Evolutionary conservation across 768 basidiomycete genomes (phyloP), one percentile per base, ranked within the genome.

Genomic region (Dacryopinax primogenitus): DNA sequence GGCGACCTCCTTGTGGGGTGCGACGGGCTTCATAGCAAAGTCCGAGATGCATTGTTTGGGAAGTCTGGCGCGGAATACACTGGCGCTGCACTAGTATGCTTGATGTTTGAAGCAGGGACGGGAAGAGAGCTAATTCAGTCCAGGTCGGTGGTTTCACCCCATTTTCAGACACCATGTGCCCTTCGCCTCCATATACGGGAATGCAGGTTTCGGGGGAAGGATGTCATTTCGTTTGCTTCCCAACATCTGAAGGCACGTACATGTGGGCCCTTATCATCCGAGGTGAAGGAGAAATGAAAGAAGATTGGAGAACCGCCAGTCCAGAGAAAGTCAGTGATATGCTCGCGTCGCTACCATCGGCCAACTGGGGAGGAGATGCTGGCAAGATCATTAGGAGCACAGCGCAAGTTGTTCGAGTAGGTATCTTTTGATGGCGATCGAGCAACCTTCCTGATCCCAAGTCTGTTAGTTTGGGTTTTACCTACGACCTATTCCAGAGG

Each of bases 381-480:
- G 71, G 69, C 4, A 69, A 73, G 44, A 64, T 75, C 13, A 69
- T 75, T 1, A 65, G 67, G 61, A 71, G 61, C 1, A 64, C 72
- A 1, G 67, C 67, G 34, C 66, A 66, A 28, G 62, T 76, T 12
- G 70, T 74, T 44, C 76, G 76, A 68, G 75, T 74, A 28, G 2
- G 68, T 63, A 45, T 33, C 9, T 28, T 41, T 21, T n/a, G n/a
- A n/a, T n/a, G n/a, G n/a, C n/a, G n/a, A n/a, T n/a, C n/a, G n/a
- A n/a, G n/a, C n/a, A n/a, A n/a, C n/a, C n/a, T n/a, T n/a, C n/a
- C n/a, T n/a, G n/a, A n/a, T n/a, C n/a, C n/a, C n/a, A n/a, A n/a
- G n/a, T n/a, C n/a, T n/a, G n/a, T 23, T 33, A 79, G 77, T 79
- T 74, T 66, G 79, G 78, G 3, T 63, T 79, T 58, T 80, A 80